Evolutionary conservation across 75 land plant genomes (phyloP).

Genomic region (Picea glauca): DNA sequence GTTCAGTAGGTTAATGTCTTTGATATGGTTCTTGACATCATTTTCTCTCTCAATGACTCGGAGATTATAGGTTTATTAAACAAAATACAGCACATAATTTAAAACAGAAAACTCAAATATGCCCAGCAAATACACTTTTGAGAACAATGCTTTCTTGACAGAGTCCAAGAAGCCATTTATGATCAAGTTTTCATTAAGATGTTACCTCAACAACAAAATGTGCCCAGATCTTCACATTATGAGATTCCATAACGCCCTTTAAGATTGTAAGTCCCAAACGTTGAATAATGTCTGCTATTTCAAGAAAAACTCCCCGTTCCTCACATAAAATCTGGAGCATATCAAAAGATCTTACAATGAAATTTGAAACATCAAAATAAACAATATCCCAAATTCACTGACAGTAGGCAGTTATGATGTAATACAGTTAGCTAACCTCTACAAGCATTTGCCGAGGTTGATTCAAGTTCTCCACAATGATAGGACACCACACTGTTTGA

Average conservation of each 20-base stretch:
- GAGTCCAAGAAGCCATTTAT: too few relatives aligned
- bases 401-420: background rate
- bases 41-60: too few relatives aligned
- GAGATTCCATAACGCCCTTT: constrained; percentile 79
- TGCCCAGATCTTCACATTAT: constrained; percentile 69
- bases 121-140: too few relatives aligned
- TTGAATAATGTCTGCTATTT: constrained; percentile 74
- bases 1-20: too few relatives aligned
- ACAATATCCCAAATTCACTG: background rate
- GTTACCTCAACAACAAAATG: constrained; percentile 77
- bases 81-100: too few relatives aligned
- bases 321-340: constrained; percentile 80
- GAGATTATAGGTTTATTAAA: too few relatives aligned
- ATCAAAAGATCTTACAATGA: background rate
- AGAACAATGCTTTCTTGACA: too few relatives aligned
- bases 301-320: constrained; percentile 67
- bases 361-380: background rate
- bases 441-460: constrained; percentile 78
- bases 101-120: too few relatives aligned
- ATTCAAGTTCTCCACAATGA: constrained; percentile 68
- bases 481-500: constrained; percentile 55
- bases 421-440: constrained; percentile 39
- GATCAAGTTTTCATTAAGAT: too few relatives aligned
- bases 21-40: too few relatives aligned
- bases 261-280: constrained; percentile 71